Base-by-base conservation (phyloP, 208 protist genomes). In the Acanthamoeba sp. region DNA sequence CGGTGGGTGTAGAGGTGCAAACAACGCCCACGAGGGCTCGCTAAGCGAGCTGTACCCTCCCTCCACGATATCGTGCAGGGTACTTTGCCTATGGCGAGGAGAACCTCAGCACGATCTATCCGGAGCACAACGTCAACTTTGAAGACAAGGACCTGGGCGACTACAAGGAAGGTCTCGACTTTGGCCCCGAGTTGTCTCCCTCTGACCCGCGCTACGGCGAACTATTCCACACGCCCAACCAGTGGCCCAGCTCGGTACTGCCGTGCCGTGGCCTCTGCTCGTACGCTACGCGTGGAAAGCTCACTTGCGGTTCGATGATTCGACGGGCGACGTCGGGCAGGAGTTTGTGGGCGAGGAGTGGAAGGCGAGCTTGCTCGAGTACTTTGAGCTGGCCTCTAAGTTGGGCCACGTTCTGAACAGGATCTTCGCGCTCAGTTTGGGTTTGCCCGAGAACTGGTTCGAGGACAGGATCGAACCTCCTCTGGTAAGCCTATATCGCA, bases 81-180 rank as follows among this genome's bases (percentile, higher is more conserved):
- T 78, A 93, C 57, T 80, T 93, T 32, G 36, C 66, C 1, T 42
- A 45, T 38, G 42, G 50, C n/a, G 66, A 93, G 80, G 87, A 93
- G 87, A 93, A 52, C 62, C 40, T 57, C 20, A 48, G 36, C 38
- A 78, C 69, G 34, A 45, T 78, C 14, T 78, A 78, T 45, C 69
- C 69, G 20, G 69, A 78, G 38, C 69, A 78, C 57, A 73, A 78
- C 57, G 66, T 93, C 24, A 62, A 50, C 87, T 62, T 73, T 38
- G 42, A 73, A 20, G 87, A 71, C 40, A 73, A 45, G 38, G 87
- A 73, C 36, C 40, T 66, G 32, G 80, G 80, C n/a, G 80, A 88
- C 80, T 62, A 45, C 42, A 88, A 88, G 34, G 80, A 88, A 22
- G 80, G 80, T 45, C 18, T 88, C 7, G 80, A 88, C 42, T 16